phyloP scores from a whole-genome alignment of 2,329 filamentous ascomycete species.

The Dactylellina haptotyla region DNA sequence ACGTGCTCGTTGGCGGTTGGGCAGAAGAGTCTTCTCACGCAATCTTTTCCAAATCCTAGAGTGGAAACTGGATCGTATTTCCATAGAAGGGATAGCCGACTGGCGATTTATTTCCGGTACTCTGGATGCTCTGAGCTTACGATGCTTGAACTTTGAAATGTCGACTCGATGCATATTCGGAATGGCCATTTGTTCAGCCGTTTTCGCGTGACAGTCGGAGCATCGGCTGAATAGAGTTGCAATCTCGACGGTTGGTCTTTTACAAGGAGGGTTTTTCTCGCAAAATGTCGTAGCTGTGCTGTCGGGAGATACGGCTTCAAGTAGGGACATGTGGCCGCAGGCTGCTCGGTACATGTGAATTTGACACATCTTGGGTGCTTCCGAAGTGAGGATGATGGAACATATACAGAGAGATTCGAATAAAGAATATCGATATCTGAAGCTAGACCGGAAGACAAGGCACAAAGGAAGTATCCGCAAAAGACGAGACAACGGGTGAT shows the following conservation, averaged over 20 bases:
- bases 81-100: neutral
- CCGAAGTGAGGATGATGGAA: neutral
- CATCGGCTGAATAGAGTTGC: constrained; percentile 42
- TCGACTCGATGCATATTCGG: constrained; percentile 51
- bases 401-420: neutral
- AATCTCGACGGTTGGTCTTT: constrained; percentile 43
- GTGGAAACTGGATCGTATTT: constrained; percentile 21
- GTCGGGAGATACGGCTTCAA: constrained; percentile 38
- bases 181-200: constrained; percentile 24
- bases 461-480: neutral
- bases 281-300: constrained; percentile 32
- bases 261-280: constrained; percentile 51
- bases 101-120: neutral
- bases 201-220: constrained; percentile 43
- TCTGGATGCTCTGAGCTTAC: constrained; percentile 21
- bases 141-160: constrained; percentile 50
- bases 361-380: constrained; percentile 41
- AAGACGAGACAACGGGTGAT: neutral
- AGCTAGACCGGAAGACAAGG: neutral
- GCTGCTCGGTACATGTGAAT: constrained; percentile 52
- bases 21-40: constrained; percentile 1
- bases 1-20: constrained; percentile 14
- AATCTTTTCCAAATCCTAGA: constrained; percentile 47
- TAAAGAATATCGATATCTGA: neutral
- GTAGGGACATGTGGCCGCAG: constrained; percentile 41